A percentile compares a stretch with the other conserved stretches of the same genome.
Evolutionary conservation across 192 early-diverging fungal species (phyloP).

Genomic region (Backusella morwellensis): DNA sequence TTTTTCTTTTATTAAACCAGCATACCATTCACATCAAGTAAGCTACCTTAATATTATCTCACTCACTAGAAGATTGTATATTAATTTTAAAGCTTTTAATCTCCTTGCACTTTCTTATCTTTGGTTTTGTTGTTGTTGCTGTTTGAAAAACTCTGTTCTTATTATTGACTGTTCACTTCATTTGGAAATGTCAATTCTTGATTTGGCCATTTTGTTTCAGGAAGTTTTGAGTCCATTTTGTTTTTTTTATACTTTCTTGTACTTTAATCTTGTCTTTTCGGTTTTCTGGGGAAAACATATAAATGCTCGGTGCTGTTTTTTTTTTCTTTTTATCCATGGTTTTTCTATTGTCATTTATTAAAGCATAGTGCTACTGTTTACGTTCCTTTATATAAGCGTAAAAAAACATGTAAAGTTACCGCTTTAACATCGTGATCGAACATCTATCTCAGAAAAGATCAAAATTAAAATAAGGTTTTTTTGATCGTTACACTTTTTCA

Average conservation of each 20-base stretch:
- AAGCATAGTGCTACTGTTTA: neutral
- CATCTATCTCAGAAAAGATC: too few species aligned
- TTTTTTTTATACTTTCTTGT: neutral
- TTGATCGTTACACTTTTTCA: too few species aligned
- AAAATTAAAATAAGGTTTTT: too few species aligned
- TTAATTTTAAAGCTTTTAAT: too few species aligned
- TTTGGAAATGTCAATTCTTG: neutral
- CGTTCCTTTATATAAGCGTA: neutral
- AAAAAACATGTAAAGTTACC: neutral
- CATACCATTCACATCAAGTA: neutral
- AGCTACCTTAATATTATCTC: neutral
- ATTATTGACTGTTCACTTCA: neutral
- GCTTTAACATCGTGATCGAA: neutral
- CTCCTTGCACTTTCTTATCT: neutral
- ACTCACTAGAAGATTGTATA: neutral
- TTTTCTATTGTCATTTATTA: neutral
- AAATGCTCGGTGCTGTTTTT: neutral
- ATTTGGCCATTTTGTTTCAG: neutral
- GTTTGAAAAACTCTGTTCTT: neutral
- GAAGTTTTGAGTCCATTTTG: neutral
- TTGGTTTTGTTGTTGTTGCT: neutral
- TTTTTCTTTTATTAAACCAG: neutral
- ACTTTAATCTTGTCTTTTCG: neutral
- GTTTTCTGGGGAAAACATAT: neutral
- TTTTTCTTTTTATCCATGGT: neutral